phyloP scores from a whole-genome alignment of 2,329 filamentous ascomycete genomes.

The Xylaria sp. region DNA sequence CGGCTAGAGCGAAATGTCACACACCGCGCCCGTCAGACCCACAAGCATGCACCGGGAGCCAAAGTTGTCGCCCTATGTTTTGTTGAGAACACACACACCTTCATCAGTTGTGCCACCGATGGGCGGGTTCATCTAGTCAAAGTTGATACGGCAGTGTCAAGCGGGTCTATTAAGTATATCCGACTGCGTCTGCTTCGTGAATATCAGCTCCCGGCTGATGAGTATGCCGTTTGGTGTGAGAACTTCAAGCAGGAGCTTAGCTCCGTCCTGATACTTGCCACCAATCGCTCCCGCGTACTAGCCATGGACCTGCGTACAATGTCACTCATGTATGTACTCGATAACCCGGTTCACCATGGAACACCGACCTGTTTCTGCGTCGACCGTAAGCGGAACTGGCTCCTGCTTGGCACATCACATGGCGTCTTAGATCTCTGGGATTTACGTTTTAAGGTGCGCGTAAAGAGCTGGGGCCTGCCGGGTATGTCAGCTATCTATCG shows the following conservation, averaged over 20 bases:
- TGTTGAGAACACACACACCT: conserved; percentile 92
- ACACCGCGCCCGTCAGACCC: conserved; percentile 86
- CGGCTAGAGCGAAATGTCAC: conserved; percentile 92
- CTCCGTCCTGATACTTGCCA: conserved; percentile 88
- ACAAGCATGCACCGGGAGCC: conserved; percentile 76
- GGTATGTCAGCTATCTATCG: conserved; percentile 84
- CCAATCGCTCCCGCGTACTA: conserved; percentile 84
- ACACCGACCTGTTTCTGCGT: conserved; percentile 92
- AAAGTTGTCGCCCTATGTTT: conserved; percentile 88
- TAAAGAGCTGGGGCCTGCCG: conserved; percentile 89
- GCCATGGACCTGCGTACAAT: conserved; percentile 90
- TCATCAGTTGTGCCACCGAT: conserved; percentile 89
- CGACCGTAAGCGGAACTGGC: conserved; percentile 87
- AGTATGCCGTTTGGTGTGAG: conserved; percentile 90
- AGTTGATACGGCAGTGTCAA: conserved; percentile 66
- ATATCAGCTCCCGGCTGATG: conserved; percentile 78
- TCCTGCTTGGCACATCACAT: conserved; percentile 90
- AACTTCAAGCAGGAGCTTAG: conserved; percentile 86
- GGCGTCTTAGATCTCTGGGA: conserved; percentile 96
- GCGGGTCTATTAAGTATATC: conserved; percentile 75
- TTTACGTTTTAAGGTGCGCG: conserved; percentile 87
- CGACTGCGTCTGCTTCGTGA: conserved; percentile 81
- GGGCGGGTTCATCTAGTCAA: conserved; percentile 91
- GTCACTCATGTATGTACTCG: conserved; percentile 80
- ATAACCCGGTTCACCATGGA: conserved; percentile 92